Conservation (phyloP, 2,329 filamentous ascomycete species). For the Lasiodiplodia hormozganensis region DNA sequence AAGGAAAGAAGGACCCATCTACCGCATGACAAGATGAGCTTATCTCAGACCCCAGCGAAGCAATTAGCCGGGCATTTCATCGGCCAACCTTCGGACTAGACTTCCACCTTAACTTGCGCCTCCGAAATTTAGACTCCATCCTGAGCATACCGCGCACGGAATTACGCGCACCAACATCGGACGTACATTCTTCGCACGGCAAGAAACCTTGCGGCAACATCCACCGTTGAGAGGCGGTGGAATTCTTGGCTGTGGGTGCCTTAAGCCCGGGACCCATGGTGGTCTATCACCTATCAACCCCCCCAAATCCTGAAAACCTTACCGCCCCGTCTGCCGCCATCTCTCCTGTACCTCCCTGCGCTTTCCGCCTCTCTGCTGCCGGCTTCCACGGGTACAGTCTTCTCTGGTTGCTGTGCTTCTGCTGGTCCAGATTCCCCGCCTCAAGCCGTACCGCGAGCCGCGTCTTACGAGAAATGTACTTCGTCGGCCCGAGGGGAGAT, state of each 20-base stretch:
- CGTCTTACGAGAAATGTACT: neutral
- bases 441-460: neutral
- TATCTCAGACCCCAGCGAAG: neutral
- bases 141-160: neutral
- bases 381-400: neutral
- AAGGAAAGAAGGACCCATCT: neutral
- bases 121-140: neutral
- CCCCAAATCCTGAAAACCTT: neutral
- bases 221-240: conserved; percentile 9
- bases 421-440: neutral
- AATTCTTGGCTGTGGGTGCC: conserved; percentile 13
- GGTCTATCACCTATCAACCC: neutral
- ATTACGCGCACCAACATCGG: neutral
- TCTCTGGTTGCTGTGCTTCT: neutral
- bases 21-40: neutral
- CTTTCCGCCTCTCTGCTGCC: neutral
- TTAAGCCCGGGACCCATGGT: conserved; percentile 18
- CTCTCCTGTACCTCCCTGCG: neutral
- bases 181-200: neutral
- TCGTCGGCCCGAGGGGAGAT: conserved; percentile 12
- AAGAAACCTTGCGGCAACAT: neutral
- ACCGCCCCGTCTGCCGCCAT: neutral
- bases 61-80: neutral
- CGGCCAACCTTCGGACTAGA: neutral
- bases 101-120: neutral